These are phyloP conservation scores for Claviceps humidiphila DNA, from an alignment of 2,329 filamentous ascomycete genomes.

Conservation along the genomic window DNA sequence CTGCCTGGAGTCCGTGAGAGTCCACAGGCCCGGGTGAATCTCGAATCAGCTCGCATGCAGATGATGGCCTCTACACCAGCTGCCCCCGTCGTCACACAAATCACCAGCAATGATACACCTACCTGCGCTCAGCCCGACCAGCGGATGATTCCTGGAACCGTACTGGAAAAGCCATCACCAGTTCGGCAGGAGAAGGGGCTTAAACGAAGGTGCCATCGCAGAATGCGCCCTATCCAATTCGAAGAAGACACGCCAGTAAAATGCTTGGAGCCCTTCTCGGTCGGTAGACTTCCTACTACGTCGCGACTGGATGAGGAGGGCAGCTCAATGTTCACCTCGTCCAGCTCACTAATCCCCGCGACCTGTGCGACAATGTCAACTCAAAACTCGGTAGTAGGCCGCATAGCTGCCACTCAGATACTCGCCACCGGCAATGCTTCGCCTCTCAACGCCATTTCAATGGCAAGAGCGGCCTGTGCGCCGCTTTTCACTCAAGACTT, in stretches of 20 bases:
- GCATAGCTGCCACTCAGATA: not conserved
- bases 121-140: constrained; percentile 20
- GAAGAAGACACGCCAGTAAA: constrained; percentile 6
- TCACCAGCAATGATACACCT: constrained; percentile 15
- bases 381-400: not conserved
- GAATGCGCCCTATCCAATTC: constrained; percentile 16
- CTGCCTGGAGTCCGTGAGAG: constrained; percentile 17
- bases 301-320: constrained; percentile 8
- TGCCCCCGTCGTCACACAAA: not conserved
- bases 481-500: not conserved
- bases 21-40: constrained; percentile 12
- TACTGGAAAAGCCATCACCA: constrained; percentile 1
- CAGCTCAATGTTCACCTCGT: constrained; percentile 15
- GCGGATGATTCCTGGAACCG: constrained; percentile 10
- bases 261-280: not conserved
- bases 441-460: not conserved
- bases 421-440: not conserved
- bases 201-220: constrained; percentile 7
- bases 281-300: constrained; percentile 11
- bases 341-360: constrained; percentile 18
- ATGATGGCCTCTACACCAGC: constrained; percentile 7
- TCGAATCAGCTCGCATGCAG: constrained; percentile 10
- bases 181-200: not conserved
- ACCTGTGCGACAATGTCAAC: constrained; percentile 8
- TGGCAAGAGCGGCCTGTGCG: constrained; percentile 8